Base-by-base conservation (phyloP, 2,329 filamentous ascomycete species). In the Paracoccidioides brasiliensis region DNA sequence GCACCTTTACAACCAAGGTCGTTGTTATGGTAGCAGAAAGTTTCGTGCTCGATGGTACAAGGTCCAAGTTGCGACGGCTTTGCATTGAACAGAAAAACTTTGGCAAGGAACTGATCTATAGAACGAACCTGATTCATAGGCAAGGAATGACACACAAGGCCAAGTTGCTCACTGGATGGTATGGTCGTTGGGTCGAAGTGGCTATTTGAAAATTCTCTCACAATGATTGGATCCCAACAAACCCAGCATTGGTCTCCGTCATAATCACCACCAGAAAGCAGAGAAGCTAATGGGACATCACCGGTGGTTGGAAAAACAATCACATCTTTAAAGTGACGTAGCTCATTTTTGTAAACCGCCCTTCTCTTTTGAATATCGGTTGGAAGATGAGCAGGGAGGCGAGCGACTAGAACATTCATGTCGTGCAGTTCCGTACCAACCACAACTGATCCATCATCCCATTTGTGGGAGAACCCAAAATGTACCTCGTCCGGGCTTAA, bases 251-350 rank as follows among this genome's bases (percentile, higher is more conserved):
- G 76, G 56, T 85, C 82, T 0, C 82, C 82, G 59, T 85, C 82
- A 56, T 84, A 84, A 62, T 85, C 82, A 7, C 82, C 82, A 4
- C 81, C 82, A 30, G 82, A 82, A 0, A 84, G 67, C 63, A 80
- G 78, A n/a, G 74, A 73, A 0, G 80, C 82, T 0, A 82, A 67
- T 0, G 82, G 78, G 14, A 71, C 73, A 6, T 69, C 59, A 0
- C 82, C 82, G 56, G 65, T 71, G 0, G 72, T 73, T 0, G 82
- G 69, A 58, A 84, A 83, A 0, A 84, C 72, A 12, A 81, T 75
- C 0, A 83, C 73, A 62, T 84, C 78, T 48, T 74, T 74, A 7
- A 82, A 72, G 60, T 81, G 74, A 0, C 74, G 72, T 0, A 84
- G 71, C 51, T 79, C 72, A 0, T 69, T 68, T 51, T 76, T 75